These are phyloP conservation scores for Rusavskia elegans DNA, from an alignment of 495 filamentous ascomycete genomes.

Conservation along the genomic window DNA sequence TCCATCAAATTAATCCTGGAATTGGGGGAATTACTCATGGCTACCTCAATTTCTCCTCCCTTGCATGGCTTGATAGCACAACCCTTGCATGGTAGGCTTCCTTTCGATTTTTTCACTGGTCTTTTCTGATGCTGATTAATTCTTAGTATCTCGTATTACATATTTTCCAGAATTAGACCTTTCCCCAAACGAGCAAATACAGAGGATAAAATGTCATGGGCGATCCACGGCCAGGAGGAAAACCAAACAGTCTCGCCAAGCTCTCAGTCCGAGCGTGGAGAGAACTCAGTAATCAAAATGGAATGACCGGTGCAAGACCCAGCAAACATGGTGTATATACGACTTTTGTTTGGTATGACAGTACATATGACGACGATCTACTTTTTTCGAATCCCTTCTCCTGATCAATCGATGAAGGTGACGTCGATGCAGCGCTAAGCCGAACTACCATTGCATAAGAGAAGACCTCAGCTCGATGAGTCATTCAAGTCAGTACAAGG, in stretches of 20 bases:
- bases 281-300: not conserved
- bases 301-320: not conserved
- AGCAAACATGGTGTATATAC: too few species aligned
- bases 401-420: too few species aligned
- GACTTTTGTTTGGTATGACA: too few species aligned
- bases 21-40: not conserved
- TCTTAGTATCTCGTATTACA: not conserved
- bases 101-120: not conserved
- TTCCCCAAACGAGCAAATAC: not conserved
- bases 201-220: not conserved
- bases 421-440: too few species aligned
- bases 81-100: not conserved
- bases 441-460: too few species aligned
- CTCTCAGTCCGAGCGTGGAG: not conserved
- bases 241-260: not conserved
- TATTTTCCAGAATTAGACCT: not conserved
- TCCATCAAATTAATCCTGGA: slow-evolving; percentile 10
- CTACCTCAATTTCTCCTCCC: slow-evolving; percentile 1
- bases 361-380: too few species aligned
- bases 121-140: too few species aligned
- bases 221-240: not conserved
- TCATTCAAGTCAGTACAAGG: too few species aligned
- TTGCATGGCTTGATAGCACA: slow-evolving; percentile 2
- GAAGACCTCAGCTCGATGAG: too few species aligned
- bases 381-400: too few species aligned